These are phyloP conservation scores for Leccinum longicurvipes DNA, from an alignment of 768 basidiomycete genomes.

Conservation along the genomic window DNA sequence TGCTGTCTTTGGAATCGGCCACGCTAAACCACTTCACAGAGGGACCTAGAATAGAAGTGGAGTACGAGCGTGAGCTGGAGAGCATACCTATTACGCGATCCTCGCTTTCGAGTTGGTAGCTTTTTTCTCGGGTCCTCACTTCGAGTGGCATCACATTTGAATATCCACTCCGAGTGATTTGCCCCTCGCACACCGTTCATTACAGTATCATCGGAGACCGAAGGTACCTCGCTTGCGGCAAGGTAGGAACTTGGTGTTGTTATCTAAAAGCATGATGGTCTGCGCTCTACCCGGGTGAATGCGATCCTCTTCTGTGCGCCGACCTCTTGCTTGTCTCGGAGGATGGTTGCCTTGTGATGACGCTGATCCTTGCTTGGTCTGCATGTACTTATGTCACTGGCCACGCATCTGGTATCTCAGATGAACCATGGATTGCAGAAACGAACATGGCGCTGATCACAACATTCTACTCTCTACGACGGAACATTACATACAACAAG, in stretches of 20 bases:
- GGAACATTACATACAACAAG: background rate
- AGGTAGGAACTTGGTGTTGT: background rate
- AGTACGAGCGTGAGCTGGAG: conserved; percentile 93
- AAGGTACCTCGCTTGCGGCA: background rate
- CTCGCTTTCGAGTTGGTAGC: conserved; percentile 52
- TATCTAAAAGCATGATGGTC: background rate
- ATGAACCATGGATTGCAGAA: background rate
- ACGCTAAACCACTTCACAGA: conserved; percentile 36
- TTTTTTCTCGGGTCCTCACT: background rate
- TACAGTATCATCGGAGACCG: background rate
- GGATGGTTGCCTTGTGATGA: background rate
- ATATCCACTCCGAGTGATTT: background rate
- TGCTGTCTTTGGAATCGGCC: background rate
- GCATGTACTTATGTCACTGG: background rate
- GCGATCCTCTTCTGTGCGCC: too few relatives aligned
- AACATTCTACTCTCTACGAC: background rate
- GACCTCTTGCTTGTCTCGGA: background rate
- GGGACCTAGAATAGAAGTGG: conserved; percentile 86
- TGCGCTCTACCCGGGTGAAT: background rate
- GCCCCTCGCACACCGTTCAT: background rate
- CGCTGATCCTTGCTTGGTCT: too few relatives aligned
- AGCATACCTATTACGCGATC: conserved; percentile 54
- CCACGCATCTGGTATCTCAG: background rate
- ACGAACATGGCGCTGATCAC: background rate
- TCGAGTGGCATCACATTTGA: background rate